Evolutionary conservation across 2,329 filamentous ascomycete genomes (phyloP).

Genomic region (Rhinocladiella similis): DNA sequence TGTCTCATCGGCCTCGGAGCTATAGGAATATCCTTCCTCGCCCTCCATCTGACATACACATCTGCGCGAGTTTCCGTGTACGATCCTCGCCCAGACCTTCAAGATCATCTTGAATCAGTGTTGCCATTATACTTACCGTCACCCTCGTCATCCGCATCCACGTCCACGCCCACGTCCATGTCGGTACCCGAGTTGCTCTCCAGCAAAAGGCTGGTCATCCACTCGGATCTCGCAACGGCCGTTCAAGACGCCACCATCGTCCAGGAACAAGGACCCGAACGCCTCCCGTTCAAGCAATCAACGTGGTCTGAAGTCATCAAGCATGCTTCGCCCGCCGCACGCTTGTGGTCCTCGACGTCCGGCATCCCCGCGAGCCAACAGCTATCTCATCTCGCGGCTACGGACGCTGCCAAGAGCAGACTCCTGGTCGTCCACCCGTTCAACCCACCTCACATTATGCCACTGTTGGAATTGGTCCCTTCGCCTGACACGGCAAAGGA

Average conservation of each 20-base stretch:
- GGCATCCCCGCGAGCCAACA: constrained; percentile 59
- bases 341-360: constrained; percentile 60
- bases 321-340: constrained; percentile 43
- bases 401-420: constrained; percentile 32
- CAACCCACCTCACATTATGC: constrained; percentile 64
- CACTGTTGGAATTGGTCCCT: constrained; percentile 59
- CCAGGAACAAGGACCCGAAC: constrained; percentile 62
- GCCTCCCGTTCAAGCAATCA: constrained; percentile 50
- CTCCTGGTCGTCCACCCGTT: constrained; percentile 61
- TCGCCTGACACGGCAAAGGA: constrained; percentile 42
- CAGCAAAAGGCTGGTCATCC: constrained; percentile 38
- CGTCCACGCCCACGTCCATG: neutral
- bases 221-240: constrained; percentile 40
- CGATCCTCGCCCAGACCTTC: constrained; percentile 52
- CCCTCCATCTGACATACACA: constrained; percentile 51
- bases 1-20: constrained; percentile 41
- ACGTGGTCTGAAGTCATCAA: constrained; percentile 55
- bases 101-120: constrained; percentile 43
- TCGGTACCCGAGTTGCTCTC: constrained; percentile 19
- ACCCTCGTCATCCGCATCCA: neutral
- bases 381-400: constrained; percentile 42
- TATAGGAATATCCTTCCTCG: constrained; percentile 58
- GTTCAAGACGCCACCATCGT: constrained; percentile 52
- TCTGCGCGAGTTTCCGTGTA: constrained; percentile 47
- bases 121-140: constrained; percentile 46